These are phyloP conservation scores for Candida sp. DNA, from an alignment of 1,139 yeast genomes.

Conservation along the genomic window DNA sequence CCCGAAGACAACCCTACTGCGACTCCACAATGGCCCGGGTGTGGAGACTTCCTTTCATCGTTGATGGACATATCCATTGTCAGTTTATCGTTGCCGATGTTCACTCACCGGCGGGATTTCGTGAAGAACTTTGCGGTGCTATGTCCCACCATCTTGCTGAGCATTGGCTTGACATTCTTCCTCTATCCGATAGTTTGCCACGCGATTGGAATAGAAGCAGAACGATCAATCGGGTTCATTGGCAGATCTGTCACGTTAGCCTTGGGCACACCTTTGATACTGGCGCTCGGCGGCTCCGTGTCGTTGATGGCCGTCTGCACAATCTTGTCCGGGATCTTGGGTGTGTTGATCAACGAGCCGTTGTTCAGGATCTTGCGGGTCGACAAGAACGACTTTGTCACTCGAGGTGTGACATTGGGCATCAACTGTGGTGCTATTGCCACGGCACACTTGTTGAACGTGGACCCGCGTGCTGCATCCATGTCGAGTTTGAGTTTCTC, in stretches of 20 bases:
- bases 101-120: conserved; percentile 70
- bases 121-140: conserved; percentile 59
- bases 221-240: conserved; percentile 71
- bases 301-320: conserved; percentile 83
- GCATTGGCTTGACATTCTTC: conserved; percentile 64
- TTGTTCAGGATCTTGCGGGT: conserved; percentile 52
- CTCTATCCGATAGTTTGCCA: conserved; percentile 72
- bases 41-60: conserved; percentile 75
- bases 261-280: conserved; percentile 73
- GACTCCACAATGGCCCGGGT: conserved; percentile 69
- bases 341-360: conserved; percentile 69
- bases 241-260: conserved; percentile 87
- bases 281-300: conserved; percentile 67
- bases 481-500: conserved; percentile 75
- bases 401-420: conserved; percentile 78
- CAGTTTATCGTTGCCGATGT: conserved; percentile 78
- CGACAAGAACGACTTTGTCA: conserved; percentile 67
- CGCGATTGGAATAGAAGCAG: conserved; percentile 63
- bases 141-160: conserved; percentile 61
- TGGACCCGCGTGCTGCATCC: conserved; percentile 83
- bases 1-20: conserved; percentile 29
- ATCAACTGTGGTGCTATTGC: conserved; percentile 84
- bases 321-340: conserved; percentile 76
- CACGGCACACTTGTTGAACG: conserved; percentile 70
- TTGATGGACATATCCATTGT: conserved; percentile 81